Evolutionary conservation across 179 eudicot species (phyloP).

Genomic region (Patellifolia procumbens): DNA sequence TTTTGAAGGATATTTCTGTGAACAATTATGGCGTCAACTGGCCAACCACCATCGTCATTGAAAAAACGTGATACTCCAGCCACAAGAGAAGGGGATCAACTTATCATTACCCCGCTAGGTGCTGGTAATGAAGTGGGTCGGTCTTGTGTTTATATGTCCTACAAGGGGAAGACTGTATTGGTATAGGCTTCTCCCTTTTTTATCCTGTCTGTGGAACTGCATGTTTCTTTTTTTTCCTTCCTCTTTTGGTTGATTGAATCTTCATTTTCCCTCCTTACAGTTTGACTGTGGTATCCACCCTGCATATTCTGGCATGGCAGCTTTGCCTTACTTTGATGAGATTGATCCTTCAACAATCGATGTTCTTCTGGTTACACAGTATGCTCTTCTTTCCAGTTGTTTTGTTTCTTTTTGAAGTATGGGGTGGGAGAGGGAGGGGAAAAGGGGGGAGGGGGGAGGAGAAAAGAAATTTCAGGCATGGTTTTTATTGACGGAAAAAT

Average conservation of each 20-base stretch:
- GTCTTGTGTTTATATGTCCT: conserved; percentile 83
- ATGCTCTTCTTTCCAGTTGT: conserved; percentile 16
- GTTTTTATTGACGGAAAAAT: neutral
- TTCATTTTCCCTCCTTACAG: conserved; percentile 33
- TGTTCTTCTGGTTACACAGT: conserved; percentile 94
- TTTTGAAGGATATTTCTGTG: neutral
- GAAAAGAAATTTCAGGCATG: neutral
- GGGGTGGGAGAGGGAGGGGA: neutral
- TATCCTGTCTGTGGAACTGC: neutral
- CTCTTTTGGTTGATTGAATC: neutral
- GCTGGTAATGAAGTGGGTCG: conserved; percentile 98
- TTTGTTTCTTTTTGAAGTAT: neutral
- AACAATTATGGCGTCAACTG: conserved; percentile 63
- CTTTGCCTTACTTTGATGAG: conserved; percentile 94
- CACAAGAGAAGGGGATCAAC: conserved; percentile 71
- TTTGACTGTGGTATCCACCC: conserved; percentile 99
- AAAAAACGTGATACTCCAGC: conserved; percentile 54
- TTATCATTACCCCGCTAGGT: conserved; percentile 79
- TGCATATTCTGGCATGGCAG: conserved; percentile 93
- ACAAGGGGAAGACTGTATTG: conserved; percentile 82
- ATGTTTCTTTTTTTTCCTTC: neutral
- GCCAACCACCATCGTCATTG: conserved; percentile 44
- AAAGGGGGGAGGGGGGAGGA: neutral
- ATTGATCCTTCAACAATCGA: conserved; percentile 90
- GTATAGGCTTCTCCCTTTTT: conserved; percentile 33